Evolutionary conservation across 1,284 basidiomycete species (phyloP), one percentile per base, ranked within the genome.

Genomic region (Ceratorhiza oryzae-sativae): DNA sequence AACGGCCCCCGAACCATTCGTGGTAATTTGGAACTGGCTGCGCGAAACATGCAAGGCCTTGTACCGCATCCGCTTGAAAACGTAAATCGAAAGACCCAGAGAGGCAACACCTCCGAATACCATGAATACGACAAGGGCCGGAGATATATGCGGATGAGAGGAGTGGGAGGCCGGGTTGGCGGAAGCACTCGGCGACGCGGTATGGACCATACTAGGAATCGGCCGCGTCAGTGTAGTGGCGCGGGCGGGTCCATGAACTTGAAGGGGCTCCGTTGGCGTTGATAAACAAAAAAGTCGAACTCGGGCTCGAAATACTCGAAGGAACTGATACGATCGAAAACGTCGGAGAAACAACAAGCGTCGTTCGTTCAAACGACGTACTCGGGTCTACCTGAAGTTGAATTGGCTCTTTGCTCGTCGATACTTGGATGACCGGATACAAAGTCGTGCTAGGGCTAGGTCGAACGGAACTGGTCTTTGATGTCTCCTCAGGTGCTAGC

Each of bases 71-170:
- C 65, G 65, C 25, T 42, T 53, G 42, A 70, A 70, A 12, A 58
- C 55, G 42, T 70, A 70, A 13, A 70, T 41, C 6, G 65, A 70
- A 13, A 70, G 20, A 3, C 53, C 65, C 30, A 70, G 27, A 48
- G 65, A 53, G 13, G 23, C 39, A 1, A 46, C 13, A 1, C 53
- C 65, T 32, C 65, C 65, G 23, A 70, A 13, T 10, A 58, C 65
- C 65, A 70, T 70, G 27, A 70, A 56, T 8, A 42, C 53, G 42
- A 70, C 48, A 18, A 70, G 45, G 1, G 53, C 53, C 25, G 65
- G 53, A 10, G 65, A 70, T 70, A 70, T 58, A 70, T 70, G 65
- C 42, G 65, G 30, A 30, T 70, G 65, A 18, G 65, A 58, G n/a
- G n/a, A 1, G 46, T 15, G 1, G 36, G 53, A n/a, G 65, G 51